These are phyloP conservation scores for Taphrina betulina DNA, from an alignment of 1,139 yeast species.

Conservation along the genomic window DNA sequence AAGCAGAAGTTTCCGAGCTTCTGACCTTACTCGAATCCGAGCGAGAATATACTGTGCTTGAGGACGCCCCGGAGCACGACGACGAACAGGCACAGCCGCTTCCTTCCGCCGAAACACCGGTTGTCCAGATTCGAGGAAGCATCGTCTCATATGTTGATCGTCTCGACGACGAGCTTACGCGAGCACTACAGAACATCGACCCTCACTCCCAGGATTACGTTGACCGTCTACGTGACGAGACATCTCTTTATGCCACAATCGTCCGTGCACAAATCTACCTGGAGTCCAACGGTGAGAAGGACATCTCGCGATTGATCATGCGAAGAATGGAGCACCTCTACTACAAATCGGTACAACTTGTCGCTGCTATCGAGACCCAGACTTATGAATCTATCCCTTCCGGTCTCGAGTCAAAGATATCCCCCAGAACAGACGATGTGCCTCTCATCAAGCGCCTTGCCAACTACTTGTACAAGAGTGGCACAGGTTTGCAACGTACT, in stretches of 20 bases:
- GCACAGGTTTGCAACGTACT: constrained; percentile 68
- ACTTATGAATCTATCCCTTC: constrained; percentile 62
- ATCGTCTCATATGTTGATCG: constrained; percentile 85
- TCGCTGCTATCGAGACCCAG: constrained; percentile 63
- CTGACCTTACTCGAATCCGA: constrained; percentile 68
- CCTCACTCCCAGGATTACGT: constrained; percentile 95
- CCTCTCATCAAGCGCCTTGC: constrained; percentile 65
- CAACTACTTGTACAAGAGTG: constrained; percentile 63
- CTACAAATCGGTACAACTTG: constrained; percentile 81
- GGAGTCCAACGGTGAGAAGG: constrained; percentile 52
- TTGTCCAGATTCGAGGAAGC: constrained; percentile 69
- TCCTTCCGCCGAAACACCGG: constrained; percentile 71
- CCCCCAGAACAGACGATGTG: constrained; percentile 44
- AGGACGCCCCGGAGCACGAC: constrained; percentile 83
- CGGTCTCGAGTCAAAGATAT: constrained; percentile 43
- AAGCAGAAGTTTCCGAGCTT: constrained; percentile 60
- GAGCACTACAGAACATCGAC: constrained; percentile 82
- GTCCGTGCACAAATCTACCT: constrained; percentile 83
- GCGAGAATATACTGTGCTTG: constrained; percentile 67
- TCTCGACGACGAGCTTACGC: constrained; percentile 89
- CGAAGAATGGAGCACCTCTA: constrained; percentile 91
- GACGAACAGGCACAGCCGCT: constrained; percentile 49
- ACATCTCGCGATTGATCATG: constrained; percentile 64
- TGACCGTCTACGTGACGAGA: constrained; percentile 86
- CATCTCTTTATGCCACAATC: constrained; percentile 68